phyloP scores from a whole-genome alignment of 208 protist species.

The Crithidia thermophila region DNA sequence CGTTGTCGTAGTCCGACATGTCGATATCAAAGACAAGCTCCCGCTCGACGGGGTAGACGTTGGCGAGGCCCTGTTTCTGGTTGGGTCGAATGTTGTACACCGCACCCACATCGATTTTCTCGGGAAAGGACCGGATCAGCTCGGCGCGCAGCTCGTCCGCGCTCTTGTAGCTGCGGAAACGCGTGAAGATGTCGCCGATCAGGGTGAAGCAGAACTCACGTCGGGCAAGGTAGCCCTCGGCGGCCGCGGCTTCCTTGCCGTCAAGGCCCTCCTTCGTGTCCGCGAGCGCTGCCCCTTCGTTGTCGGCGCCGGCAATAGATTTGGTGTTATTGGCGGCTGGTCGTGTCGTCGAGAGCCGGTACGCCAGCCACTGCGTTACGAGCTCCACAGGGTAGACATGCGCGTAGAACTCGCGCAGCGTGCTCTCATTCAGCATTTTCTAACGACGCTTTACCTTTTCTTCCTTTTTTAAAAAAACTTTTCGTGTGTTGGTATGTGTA shows the following conservation, averaged over 20 bases:
- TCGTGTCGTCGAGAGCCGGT: slow-evolving; percentile 34
- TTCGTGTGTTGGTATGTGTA: neutral
- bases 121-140: slow-evolving; percentile 75
- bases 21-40: slow-evolving; percentile 99
- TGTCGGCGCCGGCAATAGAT: neutral
- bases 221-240: slow-evolving; percentile 73
- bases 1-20: slow-evolving; percentile 99
- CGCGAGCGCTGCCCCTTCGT: neutral
- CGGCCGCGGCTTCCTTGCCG: slow-evolving; percentile 22
- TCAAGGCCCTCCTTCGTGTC: neutral
- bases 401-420: slow-evolving; percentile 88
- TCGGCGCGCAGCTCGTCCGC: slow-evolving; percentile 71
- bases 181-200: slow-evolving; percentile 89
- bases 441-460: neutral
- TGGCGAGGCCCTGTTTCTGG: slow-evolving; percentile 78
- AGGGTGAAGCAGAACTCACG: slow-evolving; percentile 92
- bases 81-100: slow-evolving; percentile 88
- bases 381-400: slow-evolving; percentile 88
- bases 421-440: slow-evolving; percentile 67
- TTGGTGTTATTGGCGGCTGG: neutral
- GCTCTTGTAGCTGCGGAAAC: slow-evolving; percentile 83
- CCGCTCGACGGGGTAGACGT: slow-evolving; percentile 87
- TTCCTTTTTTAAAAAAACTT: neutral
- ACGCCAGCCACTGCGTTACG: slow-evolving; percentile 79
- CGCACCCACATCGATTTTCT: slow-evolving; percentile 92